Conservation (phyloP, 352 stramenopile genomes). For the Phytophthora fragariaefolia region DNA sequence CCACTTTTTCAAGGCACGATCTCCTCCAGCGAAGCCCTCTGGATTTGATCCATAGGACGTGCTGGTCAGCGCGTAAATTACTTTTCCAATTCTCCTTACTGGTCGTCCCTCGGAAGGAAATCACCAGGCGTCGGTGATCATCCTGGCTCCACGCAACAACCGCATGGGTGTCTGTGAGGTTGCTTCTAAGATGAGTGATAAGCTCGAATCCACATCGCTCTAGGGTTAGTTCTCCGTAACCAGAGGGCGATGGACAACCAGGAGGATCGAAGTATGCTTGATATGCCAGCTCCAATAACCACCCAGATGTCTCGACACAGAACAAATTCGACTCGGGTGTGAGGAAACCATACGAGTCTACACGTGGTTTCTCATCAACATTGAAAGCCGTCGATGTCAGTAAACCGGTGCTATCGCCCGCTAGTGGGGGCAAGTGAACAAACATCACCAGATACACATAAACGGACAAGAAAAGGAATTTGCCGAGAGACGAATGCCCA, state of each 20-base stretch:
- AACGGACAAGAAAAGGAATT: conserved; percentile 82
- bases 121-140: conserved; percentile 73
- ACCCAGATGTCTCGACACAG: conserved; percentile 86
- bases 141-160: conserved; percentile 58
- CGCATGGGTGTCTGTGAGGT: conserved; percentile 81
- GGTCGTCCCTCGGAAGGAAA: conserved; percentile 87
- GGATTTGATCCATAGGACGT: conserved; percentile 82
- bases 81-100: conserved; percentile 91
- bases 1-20: conserved; percentile 68
- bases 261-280: conserved; percentile 89
- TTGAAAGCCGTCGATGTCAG: conserved; percentile 76
- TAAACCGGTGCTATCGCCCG: conserved; percentile 53
- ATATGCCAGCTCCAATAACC: conserved; percentile 84
- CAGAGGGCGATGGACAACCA: conserved; percentile 75
- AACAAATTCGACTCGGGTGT: conserved; percentile 81
- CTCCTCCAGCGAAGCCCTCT: conserved; percentile 53
- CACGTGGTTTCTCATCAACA: conserved; percentile 64
- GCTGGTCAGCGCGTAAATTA: conserved; percentile 85
- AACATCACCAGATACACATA: conserved; percentile 89
- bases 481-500: conserved; percentile 61
- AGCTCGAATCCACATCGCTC: conserved; percentile 85
- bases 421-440: conserved; percentile 74
- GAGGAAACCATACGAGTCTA: conserved; percentile 71
- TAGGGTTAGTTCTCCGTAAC: conserved; percentile 76
- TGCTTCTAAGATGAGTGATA: conserved; percentile 79